Base-by-base conservation (phyloP, 345 rosid genomes). In the Bretschneidera sinensis region DNA sequence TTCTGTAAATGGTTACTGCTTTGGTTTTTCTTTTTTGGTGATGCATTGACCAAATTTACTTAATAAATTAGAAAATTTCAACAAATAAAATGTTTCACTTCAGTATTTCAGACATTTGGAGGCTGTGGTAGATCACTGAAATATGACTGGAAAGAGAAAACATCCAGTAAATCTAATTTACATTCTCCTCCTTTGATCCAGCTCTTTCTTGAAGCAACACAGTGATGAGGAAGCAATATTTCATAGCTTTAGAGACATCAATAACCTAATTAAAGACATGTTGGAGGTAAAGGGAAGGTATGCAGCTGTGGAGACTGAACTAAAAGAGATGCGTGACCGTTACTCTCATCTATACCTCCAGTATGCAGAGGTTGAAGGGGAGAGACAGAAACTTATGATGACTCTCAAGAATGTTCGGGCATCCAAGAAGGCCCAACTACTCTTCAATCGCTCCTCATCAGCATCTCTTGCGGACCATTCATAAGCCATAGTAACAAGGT, bases 331-430 rank as follows among this genome's bases (percentile, higher is more conserved):
- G 96, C 99, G 88, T 19, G 87, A 85, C 33, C 88, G 97, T 39
- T 90, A 90, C 77, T 94, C 97, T 62, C 86, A 88, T 76, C 74
- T 94, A 57, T 90, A 97, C 75, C 97, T 94, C 64, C 90, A 88
- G 51, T 90, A 90, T 73, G 97, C 99, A 6, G 99, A 94, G 83
- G 92, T 90, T 55, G 97, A 94, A 78, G 99, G 99, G 11, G 99
- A 94, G 69, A 86, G 97, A 59, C 99, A 94, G 72, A 94, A 94
- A 75, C 97, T 94, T 50, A 76, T 78, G 91, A 94, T 86, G 99
- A 90, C 97, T 24, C 85, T 94, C 54, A 94, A 94, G 83, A 90
- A 79, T 64, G 82, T 85, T 21, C 82, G 97, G 45, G 74, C 95
- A 50, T 71, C 86, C 35, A 87, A 79, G 80, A 90, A 82, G 75